phyloP scores from a whole-genome alignment of 495 filamentous ascomycete species.

The Podospora appendiculata region DNA sequence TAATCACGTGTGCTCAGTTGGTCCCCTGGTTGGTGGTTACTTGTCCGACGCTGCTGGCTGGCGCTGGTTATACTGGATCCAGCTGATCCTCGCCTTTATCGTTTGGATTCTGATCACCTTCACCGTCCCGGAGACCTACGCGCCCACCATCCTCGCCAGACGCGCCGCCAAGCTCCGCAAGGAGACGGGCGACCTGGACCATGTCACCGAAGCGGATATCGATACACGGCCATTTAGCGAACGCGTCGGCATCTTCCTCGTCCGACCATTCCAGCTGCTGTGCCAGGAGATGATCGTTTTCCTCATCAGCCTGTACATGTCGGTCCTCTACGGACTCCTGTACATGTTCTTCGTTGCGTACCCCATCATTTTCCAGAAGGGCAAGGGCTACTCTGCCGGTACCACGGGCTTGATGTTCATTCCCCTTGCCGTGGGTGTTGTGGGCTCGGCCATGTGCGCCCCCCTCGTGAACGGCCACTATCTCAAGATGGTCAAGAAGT shows the following conservation, averaged over 20 bases:
- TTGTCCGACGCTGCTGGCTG: constrained; percentile 61
- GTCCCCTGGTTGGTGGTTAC: constrained; percentile 70
- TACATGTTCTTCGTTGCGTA: constrained; percentile 83
- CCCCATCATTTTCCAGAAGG: constrained; percentile 69
- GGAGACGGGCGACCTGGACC: constrained; percentile 50
- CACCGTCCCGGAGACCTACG: constrained; percentile 75
- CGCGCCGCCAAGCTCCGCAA: constrained; percentile 63
- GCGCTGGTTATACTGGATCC: constrained; percentile 84
- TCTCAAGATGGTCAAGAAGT: constrained; percentile 47
- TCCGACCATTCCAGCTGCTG: constrained; percentile 73
- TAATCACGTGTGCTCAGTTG: constrained; percentile 21
- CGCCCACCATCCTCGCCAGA: constrained; percentile 57
- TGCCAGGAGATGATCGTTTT: constrained; percentile 74
- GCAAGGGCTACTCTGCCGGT: constrained; percentile 65
- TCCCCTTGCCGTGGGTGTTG: constrained; percentile 57
- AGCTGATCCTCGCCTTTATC: constrained; percentile 59
- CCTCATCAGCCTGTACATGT: constrained; percentile 71
- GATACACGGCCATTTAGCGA: constrained; percentile 57
- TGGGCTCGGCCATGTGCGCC: constrained; percentile 56
- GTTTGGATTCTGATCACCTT: constrained; percentile 67
- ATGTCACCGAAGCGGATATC: constrained; percentile 68
- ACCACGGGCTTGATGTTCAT: constrained; percentile 79
- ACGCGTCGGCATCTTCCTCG: constrained; percentile 56
- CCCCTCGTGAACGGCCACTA: constrained; percentile 74
- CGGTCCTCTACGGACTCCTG: constrained; percentile 65